Conservation (phyloP, 1,139 yeast genomes). For the Hemisphaericaspora xylofermentans region DNA sequence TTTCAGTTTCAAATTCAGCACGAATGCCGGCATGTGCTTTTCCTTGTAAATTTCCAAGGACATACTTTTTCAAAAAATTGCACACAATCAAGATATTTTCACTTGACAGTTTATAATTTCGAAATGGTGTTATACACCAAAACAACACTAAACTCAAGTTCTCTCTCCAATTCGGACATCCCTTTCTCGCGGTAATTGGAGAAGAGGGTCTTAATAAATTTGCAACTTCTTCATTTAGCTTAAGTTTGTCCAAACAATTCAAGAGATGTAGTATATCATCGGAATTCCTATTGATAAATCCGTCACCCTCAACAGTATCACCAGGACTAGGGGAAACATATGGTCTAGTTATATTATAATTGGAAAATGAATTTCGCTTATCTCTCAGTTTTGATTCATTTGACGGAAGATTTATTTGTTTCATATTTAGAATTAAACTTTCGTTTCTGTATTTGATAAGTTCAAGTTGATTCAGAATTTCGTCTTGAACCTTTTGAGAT, state of each 20-base stretch:
- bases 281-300: conserved; percentile 27
- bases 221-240: conserved; percentile 32
- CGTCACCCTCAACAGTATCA: conserved; percentile 11
- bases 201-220: conserved; percentile 27
- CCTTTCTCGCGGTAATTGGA: conserved; percentile 9
- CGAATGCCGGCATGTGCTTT: conserved; percentile 28
- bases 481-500: conserved; percentile 29
- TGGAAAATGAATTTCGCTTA: conserved; percentile 3
- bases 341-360: background rate
- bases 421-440: conserved; percentile 58
- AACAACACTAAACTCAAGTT: conserved; percentile 38
- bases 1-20: conserved; percentile 48
- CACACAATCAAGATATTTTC: conserved; percentile 39
- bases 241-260: conserved; percentile 33
- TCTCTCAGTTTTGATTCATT: background rate
- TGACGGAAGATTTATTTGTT: conserved; percentile 11
- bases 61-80: conserved; percentile 37
- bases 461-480: conserved; percentile 52
- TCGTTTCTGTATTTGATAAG: conserved; percentile 68
- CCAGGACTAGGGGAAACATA: conserved; percentile 1
- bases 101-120: conserved; percentile 28
- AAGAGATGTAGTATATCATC: conserved; percentile 36
- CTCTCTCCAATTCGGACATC: conserved; percentile 34
- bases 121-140: conserved; percentile 50
- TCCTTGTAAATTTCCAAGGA: conserved; percentile 23